Evolutionary conservation across 2,329 filamentous ascomycete species (phyloP).

Genomic region (Lecanoromycetidae sp.): DNA sequence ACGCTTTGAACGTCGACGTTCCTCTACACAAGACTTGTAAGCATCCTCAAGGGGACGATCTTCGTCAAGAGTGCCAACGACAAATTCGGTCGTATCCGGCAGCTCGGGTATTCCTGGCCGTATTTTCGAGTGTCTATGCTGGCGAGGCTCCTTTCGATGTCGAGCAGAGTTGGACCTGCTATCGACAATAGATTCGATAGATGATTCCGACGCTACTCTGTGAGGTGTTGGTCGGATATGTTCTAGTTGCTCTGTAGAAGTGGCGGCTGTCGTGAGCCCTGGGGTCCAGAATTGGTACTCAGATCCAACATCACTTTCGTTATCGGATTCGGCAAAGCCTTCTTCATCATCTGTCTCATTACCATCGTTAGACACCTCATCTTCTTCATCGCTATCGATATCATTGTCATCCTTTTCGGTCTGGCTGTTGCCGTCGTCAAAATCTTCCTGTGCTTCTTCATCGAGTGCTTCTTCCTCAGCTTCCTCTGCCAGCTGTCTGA

Average conservation of each 20-base stretch:
- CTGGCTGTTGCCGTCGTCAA: conserved; percentile 35
- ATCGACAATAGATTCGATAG: conserved; percentile 37
- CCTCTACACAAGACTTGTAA: conserved; percentile 73
- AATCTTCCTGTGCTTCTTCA: conserved; percentile 52
- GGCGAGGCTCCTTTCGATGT: conserved; percentile 8
- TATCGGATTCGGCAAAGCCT: conserved; percentile 58
- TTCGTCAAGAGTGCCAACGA: conserved; percentile 95
- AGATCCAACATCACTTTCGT: conserved; percentile 51
- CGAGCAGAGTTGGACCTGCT: background rate
- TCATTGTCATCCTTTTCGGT: conserved; percentile 54
- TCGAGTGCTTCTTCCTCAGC: conserved; percentile 77
- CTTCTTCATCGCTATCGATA: conserved; percentile 54
- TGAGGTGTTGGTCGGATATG: conserved; percentile 35
- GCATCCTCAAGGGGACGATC: conserved; percentile 89
- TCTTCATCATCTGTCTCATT: conserved; percentile 72
- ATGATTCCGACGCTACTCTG: conserved; percentile 49
- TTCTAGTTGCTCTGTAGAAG: conserved; percentile 41
- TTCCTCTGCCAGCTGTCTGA: conserved; percentile 75
- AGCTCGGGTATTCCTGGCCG: conserved; percentile 65
- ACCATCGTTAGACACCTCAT: conserved; percentile 48
- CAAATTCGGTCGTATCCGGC: conserved; percentile 95
- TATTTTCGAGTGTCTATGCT: conserved; percentile 31
- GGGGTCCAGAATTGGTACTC: conserved; percentile 55
- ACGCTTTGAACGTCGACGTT: conserved; percentile 69
- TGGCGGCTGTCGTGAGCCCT: conserved; percentile 34